Base-by-base conservation (phyloP, 768 basidiomycete species). In the Dendrothele bispora region DNA sequence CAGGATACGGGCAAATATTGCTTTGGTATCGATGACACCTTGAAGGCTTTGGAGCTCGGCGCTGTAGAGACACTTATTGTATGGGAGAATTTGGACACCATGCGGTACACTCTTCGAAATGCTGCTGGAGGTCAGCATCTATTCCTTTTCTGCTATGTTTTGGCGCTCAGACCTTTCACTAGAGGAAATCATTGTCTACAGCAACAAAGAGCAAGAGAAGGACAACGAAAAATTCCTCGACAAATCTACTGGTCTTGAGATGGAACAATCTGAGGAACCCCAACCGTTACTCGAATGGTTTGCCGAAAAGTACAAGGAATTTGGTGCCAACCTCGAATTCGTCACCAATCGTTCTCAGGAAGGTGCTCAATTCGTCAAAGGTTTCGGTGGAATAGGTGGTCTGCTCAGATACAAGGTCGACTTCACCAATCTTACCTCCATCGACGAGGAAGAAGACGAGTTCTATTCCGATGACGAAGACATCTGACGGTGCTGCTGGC, bases 351-450 rank as follows among this genome's bases (percentile, higher is more conserved):
- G 87, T 44, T 95, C 93, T 7, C 95, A 98, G 65, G 95, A 99
- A 65, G 95, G 95, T 26, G 90, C 91, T 27, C 95, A 98, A 65
- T 98, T 97, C 73, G 93, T 95, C 59, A 95, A 95, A 66, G 95
- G 95, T 34, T 98, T 99, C 59, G 95, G 95, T 67, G 95, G 97
- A 21, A 98, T 99, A 57, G 95, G 97, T 24, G 95, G 95, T 25
- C 75, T 98, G 51, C 72, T 97, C 49, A 82, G 95, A 40, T 99
- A 99, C 83, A 98, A 98, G 74, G 93, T 98, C 59, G 95, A 97
- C 72, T 91, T 98, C 71, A 78, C 79, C 56, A 89, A 87, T 64
- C 76, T 98, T 34, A 75, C 80, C 18, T 73, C 76, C 38, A 53
- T 83, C 20, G 90, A 92, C 57, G 89, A 92, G 26, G 89, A 82